These are phyloP conservation scores for Niveomyces coronatus DNA, from an alignment of 2,329 filamentous ascomycete species.

Conservation along the genomic window DNA sequence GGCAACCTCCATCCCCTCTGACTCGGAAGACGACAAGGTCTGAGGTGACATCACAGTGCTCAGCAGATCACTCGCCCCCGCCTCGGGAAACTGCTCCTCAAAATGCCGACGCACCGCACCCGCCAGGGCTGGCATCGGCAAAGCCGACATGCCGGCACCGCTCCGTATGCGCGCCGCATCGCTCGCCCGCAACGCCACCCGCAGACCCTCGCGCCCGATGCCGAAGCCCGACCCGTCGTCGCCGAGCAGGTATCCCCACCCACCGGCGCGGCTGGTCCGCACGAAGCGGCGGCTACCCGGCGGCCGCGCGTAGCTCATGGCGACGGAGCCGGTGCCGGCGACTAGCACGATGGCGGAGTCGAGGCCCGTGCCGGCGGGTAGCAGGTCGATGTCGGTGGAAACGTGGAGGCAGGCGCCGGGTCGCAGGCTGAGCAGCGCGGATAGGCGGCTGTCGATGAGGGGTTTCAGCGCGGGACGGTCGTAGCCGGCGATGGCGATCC, in stretches of 20 bases:
- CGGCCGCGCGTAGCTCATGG: slow-evolving; percentile 28
- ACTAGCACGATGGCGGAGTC: slow-evolving; percentile 25
- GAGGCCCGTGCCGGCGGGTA: slow-evolving; percentile 19
- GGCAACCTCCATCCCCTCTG: slow-evolving; percentile 6
- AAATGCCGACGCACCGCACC: slow-evolving; percentile 13
- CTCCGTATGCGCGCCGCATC: slow-evolving; percentile 16
- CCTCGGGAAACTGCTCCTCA: slow-evolving; percentile 8
- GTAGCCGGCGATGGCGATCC: slow-evolving; percentile 31
- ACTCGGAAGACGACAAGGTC: too few relatives aligned
- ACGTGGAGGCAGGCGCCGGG: slow-evolving; percentile 17
- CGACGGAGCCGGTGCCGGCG: slow-evolving; percentile 32
- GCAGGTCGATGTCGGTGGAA: slow-evolving; percentile 30
- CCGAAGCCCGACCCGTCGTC: slow-evolving; percentile 33
- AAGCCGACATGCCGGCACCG: neutral
- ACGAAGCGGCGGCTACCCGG: slow-evolving; percentile 13
- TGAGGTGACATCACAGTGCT: slow-evolving; percentile 13
- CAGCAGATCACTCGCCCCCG: slow-evolving; percentile 12
- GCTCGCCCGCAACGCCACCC: slow-evolving; percentile 19
- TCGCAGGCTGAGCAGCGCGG: slow-evolving; percentile 18
- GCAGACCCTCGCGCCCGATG: slow-evolving; percentile 27
- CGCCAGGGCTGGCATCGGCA: slow-evolving; percentile 8
- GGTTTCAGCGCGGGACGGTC: slow-evolving; percentile 22
- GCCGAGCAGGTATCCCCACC: slow-evolving; percentile 33
- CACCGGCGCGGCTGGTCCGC: slow-evolving; percentile 26
- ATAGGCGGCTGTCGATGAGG: slow-evolving; percentile 18